phyloP scores from a whole-genome alignment of 345 rosid genomes.

The Corymbia maculata region DNA sequence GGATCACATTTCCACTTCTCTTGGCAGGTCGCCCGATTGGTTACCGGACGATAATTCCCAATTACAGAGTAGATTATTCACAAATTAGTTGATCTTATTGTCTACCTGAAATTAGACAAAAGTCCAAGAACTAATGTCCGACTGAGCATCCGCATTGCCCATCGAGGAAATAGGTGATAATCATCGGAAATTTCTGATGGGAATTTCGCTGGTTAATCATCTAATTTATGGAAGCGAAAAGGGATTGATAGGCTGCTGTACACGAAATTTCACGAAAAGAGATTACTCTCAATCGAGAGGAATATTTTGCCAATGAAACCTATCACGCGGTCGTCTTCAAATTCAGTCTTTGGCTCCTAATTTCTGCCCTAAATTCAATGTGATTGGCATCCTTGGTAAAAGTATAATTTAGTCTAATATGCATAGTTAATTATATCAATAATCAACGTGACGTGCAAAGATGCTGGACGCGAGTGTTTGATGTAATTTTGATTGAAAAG shows the following conservation, averaged over 20 bases:
- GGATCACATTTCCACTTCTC: background rate
- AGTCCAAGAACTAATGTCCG: background rate
- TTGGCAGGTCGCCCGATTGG: background rate
- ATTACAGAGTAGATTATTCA: background rate
- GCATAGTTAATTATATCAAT: background rate
- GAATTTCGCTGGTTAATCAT: background rate
- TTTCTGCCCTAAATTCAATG: background rate
- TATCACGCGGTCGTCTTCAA: background rate
- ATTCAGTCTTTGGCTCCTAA: background rate
- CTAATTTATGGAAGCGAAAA: background rate
- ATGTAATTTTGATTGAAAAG: background rate
- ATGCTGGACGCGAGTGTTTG: background rate
- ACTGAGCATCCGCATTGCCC: background rate
- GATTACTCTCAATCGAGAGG: background rate
- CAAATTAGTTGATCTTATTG: background rate
- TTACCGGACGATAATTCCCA: background rate
- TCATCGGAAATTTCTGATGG: background rate
- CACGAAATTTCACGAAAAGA: background rate
- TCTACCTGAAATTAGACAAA: background rate
- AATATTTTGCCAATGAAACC: background rate
- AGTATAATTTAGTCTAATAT: background rate
- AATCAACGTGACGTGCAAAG: background rate
- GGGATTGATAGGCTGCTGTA: background rate
- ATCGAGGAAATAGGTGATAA: background rate
- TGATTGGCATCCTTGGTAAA: background rate